Base-by-base conservation (phyloP, 192 early-diverging fungal species). In the Linnemannia hyalina region DNA sequence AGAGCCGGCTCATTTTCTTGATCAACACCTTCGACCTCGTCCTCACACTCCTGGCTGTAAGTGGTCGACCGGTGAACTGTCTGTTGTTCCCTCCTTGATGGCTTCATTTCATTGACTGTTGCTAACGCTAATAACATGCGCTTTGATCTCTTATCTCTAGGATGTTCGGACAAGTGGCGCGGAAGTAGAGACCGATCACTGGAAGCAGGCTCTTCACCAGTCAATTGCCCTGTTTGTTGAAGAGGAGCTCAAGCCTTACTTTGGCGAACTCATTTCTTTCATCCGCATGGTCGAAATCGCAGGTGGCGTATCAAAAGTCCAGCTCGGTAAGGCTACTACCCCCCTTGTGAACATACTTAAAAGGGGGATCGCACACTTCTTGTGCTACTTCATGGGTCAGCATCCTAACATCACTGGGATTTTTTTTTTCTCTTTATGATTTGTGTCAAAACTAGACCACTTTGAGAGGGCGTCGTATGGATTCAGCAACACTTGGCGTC, bases 1-100 rank as follows among this genome's bases (percentile, higher is more conserved):
- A 95, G 57, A 92, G 90, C 36, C 85, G 94, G 44, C 88, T 96
- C 57, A 93, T 96, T 18, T 98, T 98, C 78, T 89, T 97, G 77
- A 97, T 99, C 84, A 99, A 98, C 91, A 99, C 98, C 82, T 95
- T 95, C 87, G 98, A 99, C 80, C 89, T 98, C 22, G 93, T 98
- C 29, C 88, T 95, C 36, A 91, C 94, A 4, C 94, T 98, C 46
- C 90, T 99, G 38, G 88, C 92, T 60, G 97, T 95, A 89, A 73
- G 91, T 44, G 4, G n/a, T 32, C 4, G 60, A 13, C 35, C 15
- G 38, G 38, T 70, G 15, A 42, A 9, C 6, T 65, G 60, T 32
- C 0, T 73, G 6, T n/a, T 49, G n/a, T 4, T n/a, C 44, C 71
- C 26, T 6, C 16, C 0, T 35, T 35, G 35, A 15, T 41, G 40